Conservation (phyloP, 192 early-diverging fungal species). For the Coemansia biformis region DNA sequence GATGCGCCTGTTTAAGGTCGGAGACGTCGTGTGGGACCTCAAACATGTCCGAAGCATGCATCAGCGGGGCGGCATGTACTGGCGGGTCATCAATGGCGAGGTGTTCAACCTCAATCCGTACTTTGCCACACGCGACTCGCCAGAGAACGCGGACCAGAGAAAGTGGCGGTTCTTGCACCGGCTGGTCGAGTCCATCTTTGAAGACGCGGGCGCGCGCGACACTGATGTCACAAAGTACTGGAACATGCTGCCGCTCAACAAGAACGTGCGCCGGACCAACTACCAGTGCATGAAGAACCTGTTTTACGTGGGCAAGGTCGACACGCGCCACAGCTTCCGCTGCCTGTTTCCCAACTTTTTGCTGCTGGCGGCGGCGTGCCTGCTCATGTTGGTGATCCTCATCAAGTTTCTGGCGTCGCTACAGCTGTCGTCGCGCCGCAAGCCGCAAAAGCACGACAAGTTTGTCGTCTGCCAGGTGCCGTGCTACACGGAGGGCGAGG, state of each 20-base stretch:
- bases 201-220: slow-evolving; percentile 49
- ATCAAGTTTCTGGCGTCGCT: slow-evolving; percentile 77
- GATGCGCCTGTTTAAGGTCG: slow-evolving; percentile 50
- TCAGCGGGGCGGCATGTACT: slow-evolving; percentile 45
- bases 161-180: slow-evolving; percentile 58
- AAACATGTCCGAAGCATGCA: slow-evolving; percentile 50
- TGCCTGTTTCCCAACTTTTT: slow-evolving; percentile 85
- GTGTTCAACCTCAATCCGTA: slow-evolving; percentile 65
- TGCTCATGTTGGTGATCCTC: slow-evolving; percentile 76
- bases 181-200: slow-evolving; percentile 57
- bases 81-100: slow-evolving; percentile 57
- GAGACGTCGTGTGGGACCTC: slow-evolving; percentile 54
- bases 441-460: slow-evolving; percentile 86
- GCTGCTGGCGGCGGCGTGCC: slow-evolving; percentile 64
- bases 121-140: slow-evolving; percentile 50
- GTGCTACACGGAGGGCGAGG: slow-evolving; percentile 91
- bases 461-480: slow-evolving; percentile 94
- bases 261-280: slow-evolving; percentile 26
- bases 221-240: slow-evolving; percentile 56
- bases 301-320: slow-evolving; percentile 79
- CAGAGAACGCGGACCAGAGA: slow-evolving; percentile 36
- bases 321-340: slow-evolving; percentile 68
- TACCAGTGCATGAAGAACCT: slow-evolving; percentile 72
- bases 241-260: slow-evolving; percentile 41
- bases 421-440: slow-evolving; percentile 65